Evolutionary conservation across 768 basidiomycete species (phyloP).

Genomic region (Pisolithus marmoratus): DNA sequence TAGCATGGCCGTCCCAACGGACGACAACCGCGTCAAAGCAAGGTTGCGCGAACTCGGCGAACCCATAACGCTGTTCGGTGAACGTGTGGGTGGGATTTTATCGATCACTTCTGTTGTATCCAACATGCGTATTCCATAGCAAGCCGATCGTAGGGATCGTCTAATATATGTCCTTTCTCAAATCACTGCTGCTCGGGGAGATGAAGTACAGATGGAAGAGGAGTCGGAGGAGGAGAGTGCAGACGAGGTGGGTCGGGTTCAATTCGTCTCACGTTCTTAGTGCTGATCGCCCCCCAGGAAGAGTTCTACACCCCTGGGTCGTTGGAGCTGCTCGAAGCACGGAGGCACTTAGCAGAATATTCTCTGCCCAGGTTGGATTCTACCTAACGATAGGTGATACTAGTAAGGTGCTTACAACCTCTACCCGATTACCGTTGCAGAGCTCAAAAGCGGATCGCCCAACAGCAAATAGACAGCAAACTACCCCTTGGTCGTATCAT

Average conservation of each 20-base stretch:
- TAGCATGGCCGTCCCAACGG: conserved; percentile 92
- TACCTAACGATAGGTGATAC: conserved; percentile 46
- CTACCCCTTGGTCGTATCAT: conserved; percentile 85
- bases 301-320: conserved; percentile 96
- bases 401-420: conserved; percentile 75
- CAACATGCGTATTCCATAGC: conserved; percentile 42
- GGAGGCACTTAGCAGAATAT: conserved; percentile 84
- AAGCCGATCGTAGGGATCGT: conserved; percentile 93
- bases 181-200: conserved; percentile 85
- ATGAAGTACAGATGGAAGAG: conserved; percentile 69
- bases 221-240: conserved; percentile 66
- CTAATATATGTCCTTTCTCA: conserved; percentile 91
- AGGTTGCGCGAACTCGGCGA: conserved; percentile 90
- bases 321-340: conserved; percentile 77
- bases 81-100: conserved; percentile 68
- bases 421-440: conserved; percentile 50
- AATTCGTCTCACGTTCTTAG: not conserved
- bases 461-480: conserved; percentile 86
- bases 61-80: conserved; percentile 96
- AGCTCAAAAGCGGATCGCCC: conserved; percentile 90
- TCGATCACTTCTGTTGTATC: not conserved
- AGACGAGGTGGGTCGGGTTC: conserved; percentile 54
- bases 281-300: conserved; percentile 42
- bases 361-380: conserved; percentile 92
- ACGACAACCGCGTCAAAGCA: conserved; percentile 88